Evolutionary conservation across 2,329 filamentous ascomycete genomes (phyloP).

Genomic region (Cryphonectria naterciae): DNA sequence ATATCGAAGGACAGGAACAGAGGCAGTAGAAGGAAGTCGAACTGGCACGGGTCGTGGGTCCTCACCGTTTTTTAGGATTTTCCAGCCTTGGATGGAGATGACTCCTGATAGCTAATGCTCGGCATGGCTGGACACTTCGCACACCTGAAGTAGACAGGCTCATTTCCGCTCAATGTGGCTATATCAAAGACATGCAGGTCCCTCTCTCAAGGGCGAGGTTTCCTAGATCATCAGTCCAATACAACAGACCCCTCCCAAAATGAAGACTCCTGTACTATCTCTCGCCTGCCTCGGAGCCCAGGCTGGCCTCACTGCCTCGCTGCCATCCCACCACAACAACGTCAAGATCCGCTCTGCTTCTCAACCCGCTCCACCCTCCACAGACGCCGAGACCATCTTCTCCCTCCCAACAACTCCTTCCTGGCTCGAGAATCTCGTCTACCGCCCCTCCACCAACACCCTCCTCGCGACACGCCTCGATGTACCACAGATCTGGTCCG

Average conservation of each 20-base stretch:
- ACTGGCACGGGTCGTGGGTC: not conserved
- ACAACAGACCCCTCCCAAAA: not conserved
- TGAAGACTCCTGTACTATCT: not conserved
- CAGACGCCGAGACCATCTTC: not conserved
- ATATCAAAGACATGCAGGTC: not conserved
- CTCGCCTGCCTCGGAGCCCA: not conserved
- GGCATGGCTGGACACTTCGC: not conserved
- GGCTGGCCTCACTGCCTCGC: not conserved
- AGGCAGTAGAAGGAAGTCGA: not conserved
- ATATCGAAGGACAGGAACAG: not conserved
- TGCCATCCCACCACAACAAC: not conserved
- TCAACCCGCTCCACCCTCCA: not conserved
- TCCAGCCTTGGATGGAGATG: not conserved
- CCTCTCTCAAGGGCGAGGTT: not conserved
- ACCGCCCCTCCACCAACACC: constrained; percentile 6
- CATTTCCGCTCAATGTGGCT: not conserved
- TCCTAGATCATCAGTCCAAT: not conserved
- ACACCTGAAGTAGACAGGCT: not conserved
- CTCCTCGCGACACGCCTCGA: constrained; percentile 19
- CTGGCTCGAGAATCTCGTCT: constrained; percentile 18
- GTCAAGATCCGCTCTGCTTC: not conserved
- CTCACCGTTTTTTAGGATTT: not conserved
- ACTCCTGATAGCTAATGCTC: not conserved
- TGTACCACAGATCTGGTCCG: constrained; percentile 13
- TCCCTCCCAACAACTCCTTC: not conserved